phyloP scores from a whole-genome alignment of 2,329 filamentous ascomycete species.

The Apiospora rasikravindrae region DNA sequence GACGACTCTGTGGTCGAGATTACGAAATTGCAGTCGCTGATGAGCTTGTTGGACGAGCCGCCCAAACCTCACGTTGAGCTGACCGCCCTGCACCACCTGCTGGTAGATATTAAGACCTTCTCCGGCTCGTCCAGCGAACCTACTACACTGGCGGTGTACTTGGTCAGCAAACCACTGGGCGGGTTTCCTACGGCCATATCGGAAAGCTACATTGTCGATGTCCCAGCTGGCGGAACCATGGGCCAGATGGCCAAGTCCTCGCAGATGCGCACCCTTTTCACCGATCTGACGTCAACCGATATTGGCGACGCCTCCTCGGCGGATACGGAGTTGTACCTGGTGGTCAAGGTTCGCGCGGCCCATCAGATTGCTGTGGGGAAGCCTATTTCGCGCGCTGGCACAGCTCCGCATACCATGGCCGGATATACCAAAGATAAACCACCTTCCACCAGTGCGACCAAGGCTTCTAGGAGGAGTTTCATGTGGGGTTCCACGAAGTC shows the following conservation, averaged over 20 bases:
- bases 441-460: constrained; percentile 54
- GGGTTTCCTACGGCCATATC: constrained; percentile 72
- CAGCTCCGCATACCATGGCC: constrained; percentile 44
- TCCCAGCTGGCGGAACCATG: constrained; percentile 76
- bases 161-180: constrained; percentile 74
- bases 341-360: constrained; percentile 76
- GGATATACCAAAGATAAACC: constrained; percentile 55
- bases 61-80: constrained; percentile 72
- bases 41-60: constrained; percentile 90
- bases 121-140: constrained; percentile 77
- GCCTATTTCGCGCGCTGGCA: constrained; percentile 58
- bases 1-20: constrained; percentile 93
- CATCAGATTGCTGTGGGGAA: constrained; percentile 55
- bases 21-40: constrained; percentile 89
- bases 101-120: constrained; percentile 84
- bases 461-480: constrained; percentile 64
- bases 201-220: constrained; percentile 80
- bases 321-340: constrained; percentile 78
- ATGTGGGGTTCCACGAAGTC: constrained; percentile 70
- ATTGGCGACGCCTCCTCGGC: constrained; percentile 65
- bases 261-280: constrained; percentile 84
- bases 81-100: constrained; percentile 76
- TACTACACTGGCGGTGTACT: constrained; percentile 76
- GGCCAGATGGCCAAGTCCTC: constrained; percentile 65
- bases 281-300: constrained; percentile 81